A percentile compares a stretch with the other conserved stretches of the same genome.
Conservation (phyloP, 768 basidiomycete genomes). For the Sarcodon aspratus region DNA sequence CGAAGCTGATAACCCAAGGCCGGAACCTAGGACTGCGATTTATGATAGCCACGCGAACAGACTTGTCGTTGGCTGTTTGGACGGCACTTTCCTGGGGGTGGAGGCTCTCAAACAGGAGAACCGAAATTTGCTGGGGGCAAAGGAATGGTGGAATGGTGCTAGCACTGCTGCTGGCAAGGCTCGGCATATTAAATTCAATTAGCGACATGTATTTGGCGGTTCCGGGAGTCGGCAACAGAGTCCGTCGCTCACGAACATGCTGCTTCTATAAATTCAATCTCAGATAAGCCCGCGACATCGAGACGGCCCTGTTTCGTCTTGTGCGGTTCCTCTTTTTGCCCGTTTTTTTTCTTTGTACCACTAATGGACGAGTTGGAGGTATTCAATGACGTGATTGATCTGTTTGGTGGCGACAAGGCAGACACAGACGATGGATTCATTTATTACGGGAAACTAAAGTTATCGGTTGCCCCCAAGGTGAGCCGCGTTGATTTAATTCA, state of each 20-base stretch:
- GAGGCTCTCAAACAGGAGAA: slow-evolving; percentile 47
- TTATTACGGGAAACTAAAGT: neutral
- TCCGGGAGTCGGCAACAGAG: too few relatives aligned
- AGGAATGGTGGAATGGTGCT: slow-evolving; percentile 76
- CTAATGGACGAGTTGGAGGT: neutral
- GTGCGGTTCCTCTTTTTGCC: neutral
- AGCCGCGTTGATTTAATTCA: neutral
- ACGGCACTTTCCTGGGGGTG: slow-evolving; percentile 40
- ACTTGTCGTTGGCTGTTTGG: slow-evolving; percentile 45
- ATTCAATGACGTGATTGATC: neutral
- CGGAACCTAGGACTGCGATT: slow-evolving; percentile 28
- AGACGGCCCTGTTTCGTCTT: too few relatives aligned
- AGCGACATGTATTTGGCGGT: neutral
- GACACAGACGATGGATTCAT: neutral
- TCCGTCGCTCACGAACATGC: too few relatives aligned
- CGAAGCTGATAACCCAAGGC: neutral
- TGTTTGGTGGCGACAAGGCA: neutral
- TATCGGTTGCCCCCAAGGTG: neutral
- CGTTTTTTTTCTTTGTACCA: neutral
- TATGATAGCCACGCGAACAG: slow-evolving; percentile 28
- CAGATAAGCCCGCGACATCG: too few relatives aligned
- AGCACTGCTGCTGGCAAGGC: neutral
- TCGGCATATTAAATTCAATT: neutral
- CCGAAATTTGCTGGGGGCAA: slow-evolving; percentile 38
- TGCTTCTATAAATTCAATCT: too few relatives aligned